phyloP scores from a whole-genome alignment of 2,329 filamentous ascomycete species.

The Lachnellula occidentalis region DNA sequence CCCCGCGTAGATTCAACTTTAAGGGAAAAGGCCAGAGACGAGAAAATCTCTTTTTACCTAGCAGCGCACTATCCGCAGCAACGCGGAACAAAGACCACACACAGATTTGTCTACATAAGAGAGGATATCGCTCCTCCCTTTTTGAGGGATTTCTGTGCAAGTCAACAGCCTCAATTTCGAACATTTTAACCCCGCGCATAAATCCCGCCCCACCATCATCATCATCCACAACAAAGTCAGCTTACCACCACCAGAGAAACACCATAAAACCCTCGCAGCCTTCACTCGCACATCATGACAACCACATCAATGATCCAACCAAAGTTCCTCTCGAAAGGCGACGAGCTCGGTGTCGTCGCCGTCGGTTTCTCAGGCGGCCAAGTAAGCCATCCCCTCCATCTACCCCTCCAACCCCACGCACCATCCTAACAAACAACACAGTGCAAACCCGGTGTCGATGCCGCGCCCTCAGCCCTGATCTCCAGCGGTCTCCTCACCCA shows the following conservation, averaged over 20 bases:
- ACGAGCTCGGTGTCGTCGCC: constrained; percentile 85
- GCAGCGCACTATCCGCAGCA: constrained; percentile 4
- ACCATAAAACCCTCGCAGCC: not conserved
- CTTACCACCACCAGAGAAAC: not conserved
- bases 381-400: constrained; percentile 46
- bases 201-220: not conserved
- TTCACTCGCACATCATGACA: constrained; percentile 23
- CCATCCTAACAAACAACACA: constrained; percentile 34
- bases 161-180: not conserved
- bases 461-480: constrained; percentile 82
- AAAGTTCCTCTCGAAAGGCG: constrained; percentile 73
- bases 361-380: constrained; percentile 96
- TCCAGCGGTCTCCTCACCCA: constrained; percentile 80
- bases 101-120: not conserved
- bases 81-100: not conserved
- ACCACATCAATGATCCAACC: constrained; percentile 31
- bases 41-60: constrained; percentile 14
- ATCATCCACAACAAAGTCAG: not conserved
- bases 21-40: constrained; percentile 10
- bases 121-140: not conserved
- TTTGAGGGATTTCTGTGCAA: not conserved
- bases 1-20: constrained; percentile 24
- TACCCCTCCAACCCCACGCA: constrained; percentile 1
- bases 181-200: not conserved
- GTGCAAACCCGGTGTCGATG: constrained; percentile 89